Evolutionary conservation across 139 green algal species (phyloP).

Genomic region (Tetraselmis chui): DNA sequence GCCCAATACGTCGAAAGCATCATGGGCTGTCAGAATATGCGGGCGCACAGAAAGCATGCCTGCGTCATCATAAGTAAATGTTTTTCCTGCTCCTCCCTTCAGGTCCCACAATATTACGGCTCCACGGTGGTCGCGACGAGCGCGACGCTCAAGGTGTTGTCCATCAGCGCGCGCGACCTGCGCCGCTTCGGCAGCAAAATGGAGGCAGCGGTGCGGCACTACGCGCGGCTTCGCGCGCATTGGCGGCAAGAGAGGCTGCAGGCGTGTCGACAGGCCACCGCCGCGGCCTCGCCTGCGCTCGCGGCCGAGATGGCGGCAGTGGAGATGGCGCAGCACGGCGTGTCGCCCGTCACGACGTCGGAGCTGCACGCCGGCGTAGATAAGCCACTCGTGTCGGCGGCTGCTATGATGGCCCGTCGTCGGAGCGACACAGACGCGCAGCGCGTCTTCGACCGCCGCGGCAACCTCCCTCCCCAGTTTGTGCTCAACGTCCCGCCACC

Average conservation of each 20-base stretch:
- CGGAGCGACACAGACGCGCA: background rate
- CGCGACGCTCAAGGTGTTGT: conserved; percentile 12
- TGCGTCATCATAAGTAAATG: too few species aligned
- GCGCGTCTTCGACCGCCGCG: background rate
- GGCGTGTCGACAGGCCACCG: background rate
- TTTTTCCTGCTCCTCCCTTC: too few species aligned
- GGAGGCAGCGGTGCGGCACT: conserved; percentile 4
- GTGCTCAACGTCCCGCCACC: background rate
- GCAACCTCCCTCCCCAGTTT: background rate
- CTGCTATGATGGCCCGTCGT: background rate
- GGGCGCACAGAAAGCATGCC: too few species aligned
- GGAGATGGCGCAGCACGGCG: background rate
- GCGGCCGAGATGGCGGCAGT: background rate
- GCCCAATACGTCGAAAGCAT: too few species aligned
- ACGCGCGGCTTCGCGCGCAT: conserved; percentile 3
- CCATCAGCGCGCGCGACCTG: conserved; percentile 19
- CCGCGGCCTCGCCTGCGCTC: background rate
- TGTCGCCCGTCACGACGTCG: background rate
- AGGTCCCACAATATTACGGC: background rate
- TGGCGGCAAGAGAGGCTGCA: background rate
- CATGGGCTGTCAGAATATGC: too few species aligned
- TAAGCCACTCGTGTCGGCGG: background rate
- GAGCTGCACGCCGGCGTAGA: background rate
- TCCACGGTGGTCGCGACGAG: conserved; percentile 11
- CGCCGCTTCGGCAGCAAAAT: conserved; percentile 14